Evolutionary conservation across 345 rosid species (phyloP).

Genomic region (Murraya paniculata): DNA sequence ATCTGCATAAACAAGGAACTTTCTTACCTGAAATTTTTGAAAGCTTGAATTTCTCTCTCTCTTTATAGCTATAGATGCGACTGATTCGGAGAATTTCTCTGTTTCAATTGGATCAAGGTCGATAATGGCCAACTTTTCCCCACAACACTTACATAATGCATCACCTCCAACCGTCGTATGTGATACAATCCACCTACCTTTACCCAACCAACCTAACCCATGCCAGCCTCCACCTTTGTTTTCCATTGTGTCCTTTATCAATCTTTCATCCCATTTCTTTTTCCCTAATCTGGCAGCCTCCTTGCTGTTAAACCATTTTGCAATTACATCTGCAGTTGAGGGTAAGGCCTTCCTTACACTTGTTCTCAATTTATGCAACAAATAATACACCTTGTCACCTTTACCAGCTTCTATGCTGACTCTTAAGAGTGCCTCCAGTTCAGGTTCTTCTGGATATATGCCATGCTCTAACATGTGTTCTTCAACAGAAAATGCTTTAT

Average conservation of each 20-base stretch:
- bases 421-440: constrained; percentile 56
- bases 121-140: constrained; percentile 52
- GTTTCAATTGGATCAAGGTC: constrained; percentile 67
- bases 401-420: constrained; percentile 45
- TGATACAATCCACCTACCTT: constrained; percentile 53
- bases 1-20: constrained; percentile 1
- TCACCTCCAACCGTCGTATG: constrained; percentile 35
- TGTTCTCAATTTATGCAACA: constrained; percentile 57
- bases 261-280: constrained; percentile 36
- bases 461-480: constrained; percentile 64
- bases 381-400: constrained; percentile 58
- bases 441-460: constrained; percentile 63
- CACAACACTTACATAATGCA: constrained; percentile 56
- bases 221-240: constrained; percentile 77
- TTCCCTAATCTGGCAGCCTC: constrained; percentile 53
- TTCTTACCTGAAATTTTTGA: constrained; percentile 60
- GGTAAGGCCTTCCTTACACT: constrained; percentile 49
- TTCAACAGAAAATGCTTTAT: constrained; percentile 57
- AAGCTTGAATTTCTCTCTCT: constrained; percentile 54
- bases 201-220: constrained; percentile 72
- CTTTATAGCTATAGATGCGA: constrained; percentile 55
- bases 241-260: constrained; percentile 36
- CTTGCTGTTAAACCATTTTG: constrained; percentile 51
- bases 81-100: constrained; percentile 57
- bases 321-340: constrained; percentile 43